phyloP scores from a whole-genome alignment of 345 rosid genomes.

The Citrus maxima region DNA sequence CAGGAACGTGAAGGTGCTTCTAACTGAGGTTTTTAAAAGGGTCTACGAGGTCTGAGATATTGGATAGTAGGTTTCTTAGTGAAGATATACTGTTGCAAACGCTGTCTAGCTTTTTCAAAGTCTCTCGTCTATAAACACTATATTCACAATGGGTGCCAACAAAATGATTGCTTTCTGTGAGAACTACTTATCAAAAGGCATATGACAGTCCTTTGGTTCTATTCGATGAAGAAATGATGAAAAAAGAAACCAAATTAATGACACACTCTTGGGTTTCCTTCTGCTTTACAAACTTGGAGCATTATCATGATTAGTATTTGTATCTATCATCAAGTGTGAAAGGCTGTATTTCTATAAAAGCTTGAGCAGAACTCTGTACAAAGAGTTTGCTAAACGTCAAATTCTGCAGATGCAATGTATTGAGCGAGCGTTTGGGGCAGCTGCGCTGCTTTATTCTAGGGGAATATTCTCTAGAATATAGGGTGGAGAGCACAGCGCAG shows the following conservation, averaged over 20 bases:
- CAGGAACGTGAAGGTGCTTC: conserved; percentile 37
- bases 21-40: conserved; percentile 14
- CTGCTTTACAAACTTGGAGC: neutral
- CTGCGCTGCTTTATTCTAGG: too few species aligned
- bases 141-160: neutral
- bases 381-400: too few species aligned
- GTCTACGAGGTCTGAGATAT: neutral
- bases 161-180: neutral
- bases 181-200: neutral
- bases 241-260: neutral
- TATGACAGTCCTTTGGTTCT: neutral
- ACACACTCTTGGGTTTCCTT: neutral
- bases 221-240: neutral
- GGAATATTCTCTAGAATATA: too few species aligned
- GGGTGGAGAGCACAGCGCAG: too few species aligned
- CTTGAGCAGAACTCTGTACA: neutral
- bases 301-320: neutral
- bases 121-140: neutral
- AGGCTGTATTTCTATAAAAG: neutral
- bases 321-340: neutral
- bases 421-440: too few species aligned
- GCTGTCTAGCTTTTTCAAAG: neutral
- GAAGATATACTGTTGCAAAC: neutral
- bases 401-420: too few species aligned
- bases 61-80: neutral